Evolutionary conservation across 805 yeast genomes (phyloP).

Genomic region (Diddensiella transvaalensis): DNA sequence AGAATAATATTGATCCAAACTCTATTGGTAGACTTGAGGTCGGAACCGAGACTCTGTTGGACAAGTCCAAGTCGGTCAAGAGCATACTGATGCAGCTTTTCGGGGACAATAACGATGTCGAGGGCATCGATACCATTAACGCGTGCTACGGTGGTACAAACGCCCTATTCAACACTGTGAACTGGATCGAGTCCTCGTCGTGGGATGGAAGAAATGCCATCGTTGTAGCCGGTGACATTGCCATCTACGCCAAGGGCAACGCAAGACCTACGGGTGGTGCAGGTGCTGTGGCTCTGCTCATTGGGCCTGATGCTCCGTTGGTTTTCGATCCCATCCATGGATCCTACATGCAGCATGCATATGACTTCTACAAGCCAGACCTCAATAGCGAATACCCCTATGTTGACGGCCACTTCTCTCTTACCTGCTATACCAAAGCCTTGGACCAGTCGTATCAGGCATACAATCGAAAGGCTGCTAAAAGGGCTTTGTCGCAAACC

Average conservation of each 20-base stretch:
- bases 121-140: constrained; percentile 92
- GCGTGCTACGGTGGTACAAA: constrained; percentile 99
- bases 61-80: constrained; percentile 95
- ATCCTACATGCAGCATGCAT: constrained; percentile 92
- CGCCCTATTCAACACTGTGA: constrained; percentile 87
- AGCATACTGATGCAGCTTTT: constrained; percentile 92
- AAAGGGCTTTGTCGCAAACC: constrained; percentile 38
- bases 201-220: constrained; percentile 99
- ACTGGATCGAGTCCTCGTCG: constrained; percentile 92
- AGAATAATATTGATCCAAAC: constrained; percentile 77
- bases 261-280: constrained; percentile 99
- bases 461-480: constrained; percentile 72
- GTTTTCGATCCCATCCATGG: constrained; percentile 89
- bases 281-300: constrained; percentile 88
- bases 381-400: constrained; percentile 94
- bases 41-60: constrained; percentile 95
- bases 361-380: constrained; percentile 98
- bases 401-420: constrained; percentile 95
- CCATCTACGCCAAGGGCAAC: constrained; percentile 93
- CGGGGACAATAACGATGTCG: constrained; percentile 83
- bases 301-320: constrained; percentile 97
- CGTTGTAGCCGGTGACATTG: constrained; percentile 97
- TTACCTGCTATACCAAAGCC: constrained; percentile 91
- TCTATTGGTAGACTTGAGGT: constrained; percentile 93
- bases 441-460: constrained; percentile 79